Base-by-base conservation (phyloP, 1,284 basidiomycete genomes). In the Apiotrichum gamsii region DNA sequence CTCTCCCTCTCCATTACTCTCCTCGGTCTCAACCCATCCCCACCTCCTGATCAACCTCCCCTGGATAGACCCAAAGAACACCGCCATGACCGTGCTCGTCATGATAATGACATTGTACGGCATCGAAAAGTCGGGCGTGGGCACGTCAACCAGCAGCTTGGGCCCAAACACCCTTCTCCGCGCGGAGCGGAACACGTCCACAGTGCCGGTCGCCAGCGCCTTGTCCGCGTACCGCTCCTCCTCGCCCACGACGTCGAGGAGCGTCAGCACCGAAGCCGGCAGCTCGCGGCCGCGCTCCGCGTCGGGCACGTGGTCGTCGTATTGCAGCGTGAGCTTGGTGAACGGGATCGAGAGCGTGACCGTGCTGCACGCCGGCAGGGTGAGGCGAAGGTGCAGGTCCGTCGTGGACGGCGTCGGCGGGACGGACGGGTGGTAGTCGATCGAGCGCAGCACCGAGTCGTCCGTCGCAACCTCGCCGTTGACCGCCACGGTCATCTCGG, bases 61-160 rank as follows among this genome's bases (percentile, higher is more conserved):
- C 72, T 96, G 89, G 38, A 94, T 74, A 57, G 82, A 87, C 33
- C 94, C 94, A 70, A 98, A 97, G 54, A 94, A 85, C 52, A 97
- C 80, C 29, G 94, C 91, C 52, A 93, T 80, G 39, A 95, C 76
- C 9, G 90, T 91, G 63, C 84, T 89, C 47, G 82, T 90, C 77
- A 96, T 85, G 63, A 95, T 94, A 70, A 97, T 97, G 54, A 97
- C 93, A 72, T 97, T 99, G 75, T 97, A 98, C 11, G 94, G 93
- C 91, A 98, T 97, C 64, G 87, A 93, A 72, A 98, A 98, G 73
- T 98, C 94, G 0, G 95, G 95, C 8, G 90, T 93, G 8, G 94
- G 87, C 20, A 96, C 78, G 67, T 95, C 89, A 34, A 95, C 81
- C 21, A 98, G 80, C 16, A 90, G 77, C 11, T 84, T 79, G 0